These are phyloP conservation scores for Solanum bulbocastanum DNA, from an alignment of 257 asterid species.

Conservation along the genomic window DNA sequence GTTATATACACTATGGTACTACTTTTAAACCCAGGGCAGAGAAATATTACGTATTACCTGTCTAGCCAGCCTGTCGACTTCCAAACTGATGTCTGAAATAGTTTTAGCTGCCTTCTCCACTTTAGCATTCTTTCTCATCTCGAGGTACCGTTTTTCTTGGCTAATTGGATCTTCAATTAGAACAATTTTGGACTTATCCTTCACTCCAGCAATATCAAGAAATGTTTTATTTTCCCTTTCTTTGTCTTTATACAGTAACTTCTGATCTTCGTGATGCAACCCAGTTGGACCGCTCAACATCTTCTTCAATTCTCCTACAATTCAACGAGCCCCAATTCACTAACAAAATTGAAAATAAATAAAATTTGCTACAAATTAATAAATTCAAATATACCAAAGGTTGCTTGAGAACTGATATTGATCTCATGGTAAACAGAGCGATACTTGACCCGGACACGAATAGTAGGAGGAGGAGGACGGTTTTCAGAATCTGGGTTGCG, in stretches of 20 bases:
- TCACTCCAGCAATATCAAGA: conserved; percentile 29
- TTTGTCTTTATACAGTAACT: conserved; percentile 25
- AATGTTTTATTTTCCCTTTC: conserved; percentile 27
- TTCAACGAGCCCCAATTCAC: not conserved
- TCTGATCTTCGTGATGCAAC: conserved; percentile 39
- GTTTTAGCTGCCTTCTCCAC: conserved; percentile 40
- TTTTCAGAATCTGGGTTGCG: conserved; percentile 23
- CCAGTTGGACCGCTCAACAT: conserved; percentile 32
- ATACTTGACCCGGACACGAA: conserved; percentile 36
- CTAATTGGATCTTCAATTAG: conserved; percentile 36
- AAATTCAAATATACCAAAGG: conserved; percentile 20
- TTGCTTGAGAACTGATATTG: conserved; percentile 32
- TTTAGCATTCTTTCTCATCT: conserved; percentile 32
- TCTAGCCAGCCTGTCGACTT: conserved; percentile 30
- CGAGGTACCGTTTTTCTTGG: conserved; percentile 34
- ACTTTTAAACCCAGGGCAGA: not conserved
- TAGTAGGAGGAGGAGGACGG: conserved; percentile 23
- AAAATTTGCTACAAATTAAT: not conserved
- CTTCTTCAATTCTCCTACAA: conserved; percentile 37
- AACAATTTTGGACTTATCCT: conserved; percentile 35
- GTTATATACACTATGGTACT: not conserved
- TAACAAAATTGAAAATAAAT: not conserved
- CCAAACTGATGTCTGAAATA: conserved; percentile 32
- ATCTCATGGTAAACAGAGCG: conserved; percentile 30
- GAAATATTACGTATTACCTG: conserved; percentile 13